phyloP scores from a whole-genome alignment of 2,329 filamentous ascomycete genomes.

The Iodosphaeria phyllophila region DNA sequence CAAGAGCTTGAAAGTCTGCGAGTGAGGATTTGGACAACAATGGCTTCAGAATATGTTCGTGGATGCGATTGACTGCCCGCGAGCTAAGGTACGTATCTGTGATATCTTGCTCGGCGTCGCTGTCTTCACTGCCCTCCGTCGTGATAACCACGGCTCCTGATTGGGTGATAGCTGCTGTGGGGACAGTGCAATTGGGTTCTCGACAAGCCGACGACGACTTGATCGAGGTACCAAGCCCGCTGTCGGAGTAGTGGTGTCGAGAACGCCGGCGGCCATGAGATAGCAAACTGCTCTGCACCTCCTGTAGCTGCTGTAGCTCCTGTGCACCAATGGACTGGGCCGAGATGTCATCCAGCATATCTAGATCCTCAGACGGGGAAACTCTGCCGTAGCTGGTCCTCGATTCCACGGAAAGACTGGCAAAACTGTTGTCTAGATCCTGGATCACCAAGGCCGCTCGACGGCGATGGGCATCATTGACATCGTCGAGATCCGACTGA shows the following conservation, averaged over 20 bases:
- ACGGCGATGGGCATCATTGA: slow-evolving; percentile 48
- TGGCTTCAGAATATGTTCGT: slow-evolving; percentile 60
- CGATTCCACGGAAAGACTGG: slow-evolving; percentile 32
- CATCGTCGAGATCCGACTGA: slow-evolving; percentile 52
- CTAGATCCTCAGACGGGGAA: slow-evolving; percentile 27
- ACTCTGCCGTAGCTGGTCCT: slow-evolving; percentile 38
- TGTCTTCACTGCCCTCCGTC: slow-evolving; percentile 26
- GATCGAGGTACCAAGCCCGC: slow-evolving; percentile 72
- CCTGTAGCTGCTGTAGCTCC: no score
- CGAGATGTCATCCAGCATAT: background rate
- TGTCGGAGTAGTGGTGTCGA: slow-evolving; percentile 63
- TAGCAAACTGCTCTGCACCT: slow-evolving; percentile 30
- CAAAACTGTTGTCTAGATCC: slow-evolving; percentile 39
- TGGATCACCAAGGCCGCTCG: slow-evolving; percentile 52
- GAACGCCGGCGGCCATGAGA: slow-evolving; percentile 35
- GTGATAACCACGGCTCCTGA: no score
- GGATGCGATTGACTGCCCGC: slow-evolving; percentile 58
- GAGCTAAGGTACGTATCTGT: slow-evolving; percentile 47
- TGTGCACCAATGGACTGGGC: background rate
- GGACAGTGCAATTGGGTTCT: slow-evolving; percentile 20
- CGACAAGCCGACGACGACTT: slow-evolving; percentile 32
- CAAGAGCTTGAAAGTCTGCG: slow-evolving; percentile 64
- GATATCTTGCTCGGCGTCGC: slow-evolving; percentile 29
- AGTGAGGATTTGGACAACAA: slow-evolving; percentile 55
- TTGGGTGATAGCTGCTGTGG: slow-evolving; percentile 40